These are phyloP conservation scores for Trichoderma parareesei DNA, from an alignment of 495 filamentous ascomycete species.

Conservation along the genomic window DNA sequence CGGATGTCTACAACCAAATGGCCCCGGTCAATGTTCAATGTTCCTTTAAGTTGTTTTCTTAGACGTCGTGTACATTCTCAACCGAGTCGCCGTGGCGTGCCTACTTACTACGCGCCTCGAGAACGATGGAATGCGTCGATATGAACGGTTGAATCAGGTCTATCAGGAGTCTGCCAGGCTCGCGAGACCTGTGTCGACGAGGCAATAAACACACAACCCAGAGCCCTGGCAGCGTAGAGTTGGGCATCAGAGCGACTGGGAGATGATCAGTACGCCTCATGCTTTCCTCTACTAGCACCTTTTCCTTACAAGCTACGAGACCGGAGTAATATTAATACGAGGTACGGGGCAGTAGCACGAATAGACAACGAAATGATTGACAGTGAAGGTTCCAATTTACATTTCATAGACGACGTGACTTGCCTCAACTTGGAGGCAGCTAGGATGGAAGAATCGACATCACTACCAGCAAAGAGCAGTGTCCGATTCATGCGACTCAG, in stretches of 20 bases:
- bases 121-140: neutral
- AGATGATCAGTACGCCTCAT: neutral
- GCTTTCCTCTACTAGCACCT: neutral
- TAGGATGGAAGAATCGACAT: too few species aligned
- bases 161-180: neutral
- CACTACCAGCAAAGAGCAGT: too few species aligned
- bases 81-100: neutral
- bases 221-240: neutral
- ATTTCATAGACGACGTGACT: too few species aligned
- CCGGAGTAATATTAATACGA: too few species aligned
- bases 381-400: too few species aligned
- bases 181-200: neutral
- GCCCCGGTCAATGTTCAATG: neutral
- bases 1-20: neutral
- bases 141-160: neutral
- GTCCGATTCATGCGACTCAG: neutral
- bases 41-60: neutral
- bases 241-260: neutral
- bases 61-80: neutral
- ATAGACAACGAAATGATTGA: too few species aligned
- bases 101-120: neutral
- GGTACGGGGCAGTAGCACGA: too few species aligned
- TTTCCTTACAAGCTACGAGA: neutral
- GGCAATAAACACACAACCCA: neutral
- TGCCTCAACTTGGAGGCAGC: too few species aligned